Conservation (phyloP, 805 yeast genomes). For the Wickerhamiella occidentalis region DNA sequence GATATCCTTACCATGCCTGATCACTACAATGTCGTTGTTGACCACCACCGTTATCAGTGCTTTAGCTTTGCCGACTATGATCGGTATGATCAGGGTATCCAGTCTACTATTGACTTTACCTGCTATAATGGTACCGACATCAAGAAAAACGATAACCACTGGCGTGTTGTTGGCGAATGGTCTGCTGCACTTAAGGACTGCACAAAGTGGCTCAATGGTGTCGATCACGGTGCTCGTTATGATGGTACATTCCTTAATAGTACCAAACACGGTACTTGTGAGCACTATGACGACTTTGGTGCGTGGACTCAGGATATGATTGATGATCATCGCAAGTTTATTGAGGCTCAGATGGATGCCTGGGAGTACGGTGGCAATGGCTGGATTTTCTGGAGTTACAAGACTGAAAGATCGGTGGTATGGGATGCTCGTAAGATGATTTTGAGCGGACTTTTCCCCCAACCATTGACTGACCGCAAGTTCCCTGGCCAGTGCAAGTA, state of each 20-base stretch:
- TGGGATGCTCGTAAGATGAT: constrained; percentile 62
- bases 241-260: constrained; percentile 46
- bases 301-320: constrained; percentile 52
- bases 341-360: constrained; percentile 89
- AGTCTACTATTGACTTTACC: too few relatives aligned
- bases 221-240: constrained; percentile 67
- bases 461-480: constrained; percentile 57
- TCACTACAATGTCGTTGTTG: constrained; percentile 61
- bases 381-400: constrained; percentile 92
- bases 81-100: constrained; percentile 53
- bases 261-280: constrained; percentile 43
- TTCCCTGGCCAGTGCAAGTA: constrained; percentile 67
- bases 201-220: constrained; percentile 80
- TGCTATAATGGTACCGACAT: constrained; percentile 38
- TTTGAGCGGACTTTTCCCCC: constrained; percentile 70
- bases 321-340: constrained; percentile 47
- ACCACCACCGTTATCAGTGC: constrained; percentile 87
- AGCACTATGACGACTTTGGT: constrained; percentile 21
- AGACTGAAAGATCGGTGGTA: constrained; percentile 69
- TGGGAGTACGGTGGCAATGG: constrained; percentile 51
- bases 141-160: constrained; percentile 43
- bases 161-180: constrained; percentile 82
- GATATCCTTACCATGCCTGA: constrained; percentile 30
- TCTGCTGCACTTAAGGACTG: constrained; percentile 88
- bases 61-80: constrained; percentile 47